Conservation (phyloP, 2,329 filamentous ascomycete species). For the Berkeleyomyces rouxiae region DNA sequence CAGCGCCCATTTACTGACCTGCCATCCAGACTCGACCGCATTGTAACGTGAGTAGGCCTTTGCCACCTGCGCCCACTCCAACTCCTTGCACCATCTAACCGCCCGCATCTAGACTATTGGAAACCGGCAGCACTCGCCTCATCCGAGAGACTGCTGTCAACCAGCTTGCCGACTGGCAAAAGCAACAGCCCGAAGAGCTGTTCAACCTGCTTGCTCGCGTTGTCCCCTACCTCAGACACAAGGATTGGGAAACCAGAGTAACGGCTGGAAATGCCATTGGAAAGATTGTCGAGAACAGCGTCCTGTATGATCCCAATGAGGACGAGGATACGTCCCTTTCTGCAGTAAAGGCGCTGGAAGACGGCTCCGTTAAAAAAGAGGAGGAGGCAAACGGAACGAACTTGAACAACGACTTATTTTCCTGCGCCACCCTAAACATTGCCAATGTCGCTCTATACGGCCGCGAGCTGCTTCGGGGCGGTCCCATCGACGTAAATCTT, state of each 20-base stretch:
- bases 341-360: neutral
- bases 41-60: conserved; percentile 58
- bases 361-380: conserved; percentile 38
- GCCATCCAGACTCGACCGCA: conserved; percentile 54
- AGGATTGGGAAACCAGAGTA: conserved; percentile 91
- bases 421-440: conserved; percentile 60
- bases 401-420: conserved; percentile 20
- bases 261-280: conserved; percentile 89
- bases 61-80: neutral
- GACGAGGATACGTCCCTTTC: conserved; percentile 32
- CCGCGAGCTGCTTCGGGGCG: conserved; percentile 68
- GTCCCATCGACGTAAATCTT: conserved; percentile 71
- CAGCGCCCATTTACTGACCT: conserved; percentile 3
- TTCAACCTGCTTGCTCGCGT: conserved; percentile 90
- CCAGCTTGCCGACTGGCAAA: conserved; percentile 94
- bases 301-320: conserved; percentile 73
- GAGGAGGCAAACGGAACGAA: conserved; percentile 29
- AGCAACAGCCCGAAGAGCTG: conserved; percentile 90
- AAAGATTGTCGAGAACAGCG: conserved; percentile 80
- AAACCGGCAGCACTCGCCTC: conserved; percentile 89
- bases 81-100: neutral
- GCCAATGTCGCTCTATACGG: conserved; percentile 66
- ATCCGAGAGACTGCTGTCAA: conserved; percentile 95
- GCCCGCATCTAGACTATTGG: conserved; percentile 51
- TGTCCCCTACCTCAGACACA: conserved; percentile 86